Base-by-base conservation (phyloP, 2,329 filamentous ascomycete genomes). In the Chaetomium strumarium region DNA sequence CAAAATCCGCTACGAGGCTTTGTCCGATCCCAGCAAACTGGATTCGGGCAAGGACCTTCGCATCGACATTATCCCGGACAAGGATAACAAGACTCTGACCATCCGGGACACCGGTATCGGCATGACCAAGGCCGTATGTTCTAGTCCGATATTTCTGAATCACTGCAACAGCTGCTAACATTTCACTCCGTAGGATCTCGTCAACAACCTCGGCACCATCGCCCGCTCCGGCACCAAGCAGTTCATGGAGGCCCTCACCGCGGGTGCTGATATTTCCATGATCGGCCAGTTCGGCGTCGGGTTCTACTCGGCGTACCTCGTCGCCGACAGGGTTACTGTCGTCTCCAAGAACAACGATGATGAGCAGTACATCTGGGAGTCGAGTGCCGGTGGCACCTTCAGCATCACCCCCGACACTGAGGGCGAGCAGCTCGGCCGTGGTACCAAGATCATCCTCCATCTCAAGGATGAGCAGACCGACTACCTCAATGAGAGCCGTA, bases 251-350 rank as follows among this genome's bases (percentile, higher is more conserved):
- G 93, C 93, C 60, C 84, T 99, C 66, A 92, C 90, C 65, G 93
- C 93, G 63, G 93, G 93, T 80, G 93, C 93, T 72, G 93, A 99
- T 76, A 93, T 99, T 65, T 97, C 93, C 77, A 97, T 99, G 93
- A 99, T 99, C 73, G 93, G 93, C 70, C 93, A 99, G 80, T 99
- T 99, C 75, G 93, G 93, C 95, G 93, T 99, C 68, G 93, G 93
- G 87, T 99, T 99, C 89, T 99, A 99, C 86, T 97, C 93, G 58
- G 93, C 93, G 70, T 99, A 99, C 84, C 90, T 99, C 56, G 93
- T 99, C 65, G 93, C 93, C 72, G 93, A 99, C 82, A 85, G 84
- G 67, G 93, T 99, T 66, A 90, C 85, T 63, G 91, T 99, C 72
- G 70, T 96, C 74, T 97, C 93, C 68, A 99, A 97, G 85, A 81